These are phyloP conservation scores for Colletotrichum liriopes DNA, from an alignment of 2,329 filamentous ascomycete genomes.

Conservation along the genomic window DNA sequence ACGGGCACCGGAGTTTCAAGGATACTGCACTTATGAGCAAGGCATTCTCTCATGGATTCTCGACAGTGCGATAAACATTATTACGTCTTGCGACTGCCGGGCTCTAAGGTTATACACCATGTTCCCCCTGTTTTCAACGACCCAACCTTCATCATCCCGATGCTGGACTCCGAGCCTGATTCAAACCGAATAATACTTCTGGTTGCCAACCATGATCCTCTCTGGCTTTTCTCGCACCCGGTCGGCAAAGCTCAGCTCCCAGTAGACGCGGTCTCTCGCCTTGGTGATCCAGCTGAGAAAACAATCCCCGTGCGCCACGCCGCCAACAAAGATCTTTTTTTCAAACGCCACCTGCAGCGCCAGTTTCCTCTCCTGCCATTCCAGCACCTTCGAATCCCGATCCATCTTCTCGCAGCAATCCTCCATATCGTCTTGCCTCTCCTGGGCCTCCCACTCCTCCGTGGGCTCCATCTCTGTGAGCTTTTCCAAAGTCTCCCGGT, in stretches of 20 bases:
- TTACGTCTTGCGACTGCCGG: background rate
- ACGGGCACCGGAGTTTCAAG: conserved; percentile 25
- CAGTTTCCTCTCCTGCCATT: background rate
- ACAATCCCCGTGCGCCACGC: background rate
- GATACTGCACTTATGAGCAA: conserved; percentile 8
- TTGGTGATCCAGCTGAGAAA: conserved; percentile 9
- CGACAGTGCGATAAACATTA: background rate
- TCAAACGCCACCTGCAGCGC: conserved; percentile 1
- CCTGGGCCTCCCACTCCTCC: background rate
- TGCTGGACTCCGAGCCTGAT: background rate
- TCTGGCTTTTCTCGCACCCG: background rate
- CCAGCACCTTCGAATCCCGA: background rate
- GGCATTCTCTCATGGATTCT: background rate
- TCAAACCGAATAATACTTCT: conserved; percentile 5
- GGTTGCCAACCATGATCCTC: background rate
- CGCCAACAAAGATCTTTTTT: conserved; percentile 3
- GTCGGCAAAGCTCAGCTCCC: conserved; percentile 11
- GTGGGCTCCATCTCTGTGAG: background rate
- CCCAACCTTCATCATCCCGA: background rate
- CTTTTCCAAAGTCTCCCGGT: background rate
- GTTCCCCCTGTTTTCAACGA: background rate
- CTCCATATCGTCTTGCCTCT: background rate
- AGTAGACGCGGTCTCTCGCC: background rate
- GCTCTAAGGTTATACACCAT: background rate
- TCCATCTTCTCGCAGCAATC: background rate